Evolutionary conservation across 257 asterid species (phyloP).

Genomic region (Marsdenia floribunda): DNA sequence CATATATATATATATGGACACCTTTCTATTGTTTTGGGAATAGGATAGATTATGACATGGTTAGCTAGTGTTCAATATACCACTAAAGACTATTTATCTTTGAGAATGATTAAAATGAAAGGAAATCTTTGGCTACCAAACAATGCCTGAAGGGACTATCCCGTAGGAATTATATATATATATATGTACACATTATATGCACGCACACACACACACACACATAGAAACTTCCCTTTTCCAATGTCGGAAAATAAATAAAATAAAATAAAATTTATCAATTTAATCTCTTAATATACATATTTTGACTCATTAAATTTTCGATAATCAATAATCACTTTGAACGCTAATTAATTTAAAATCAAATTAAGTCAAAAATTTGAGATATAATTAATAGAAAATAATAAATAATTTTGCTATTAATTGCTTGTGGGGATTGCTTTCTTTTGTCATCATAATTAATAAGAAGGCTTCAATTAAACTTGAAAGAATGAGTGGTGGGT

Average conservation of each 20-base stretch:
- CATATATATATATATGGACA: no score
- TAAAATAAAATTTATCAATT: no score
- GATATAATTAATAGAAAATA: no score
- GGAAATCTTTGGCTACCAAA: slow-evolving; percentile 7
- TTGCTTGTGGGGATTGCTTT: not conserved
- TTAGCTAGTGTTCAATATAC: slow-evolving; percentile 2
- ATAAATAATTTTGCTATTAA: not conserved
- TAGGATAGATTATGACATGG: not conserved
- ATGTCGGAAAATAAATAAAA: no score
- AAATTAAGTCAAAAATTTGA: no score
- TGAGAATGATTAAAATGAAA: slow-evolving; percentile 4
- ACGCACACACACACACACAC: no score
- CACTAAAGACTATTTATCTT: not conserved
- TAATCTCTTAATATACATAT: no score
- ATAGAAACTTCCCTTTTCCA: no score
- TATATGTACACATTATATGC: not conserved
- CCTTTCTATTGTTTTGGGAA: not conserved
- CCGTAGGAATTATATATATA: not conserved
- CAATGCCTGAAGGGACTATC: not conserved
- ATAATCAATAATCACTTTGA: no score
- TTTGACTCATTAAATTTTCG: no score
- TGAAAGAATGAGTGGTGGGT: not conserved
- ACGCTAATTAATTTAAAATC: no score
- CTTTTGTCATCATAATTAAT: not conserved
- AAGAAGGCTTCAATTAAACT: not conserved